Conservation (phyloP, 495 filamentous ascomycete genomes). For the Podospora conica region DNA sequence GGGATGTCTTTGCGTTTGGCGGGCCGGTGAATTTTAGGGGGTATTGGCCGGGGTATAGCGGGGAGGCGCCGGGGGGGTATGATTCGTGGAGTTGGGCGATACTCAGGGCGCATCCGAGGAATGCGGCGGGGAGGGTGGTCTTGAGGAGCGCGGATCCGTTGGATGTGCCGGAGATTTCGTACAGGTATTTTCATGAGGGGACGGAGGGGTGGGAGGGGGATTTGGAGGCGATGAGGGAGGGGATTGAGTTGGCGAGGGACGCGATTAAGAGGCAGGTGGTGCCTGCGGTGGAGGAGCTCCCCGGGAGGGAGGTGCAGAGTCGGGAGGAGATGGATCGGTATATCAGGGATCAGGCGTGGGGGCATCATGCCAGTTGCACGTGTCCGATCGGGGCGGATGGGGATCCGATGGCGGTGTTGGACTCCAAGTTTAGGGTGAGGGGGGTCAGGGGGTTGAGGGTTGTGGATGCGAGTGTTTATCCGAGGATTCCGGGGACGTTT, state of each 20-base stretch:
- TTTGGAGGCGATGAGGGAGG: slow-evolving; percentile 45
- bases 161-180: slow-evolving; percentile 48
- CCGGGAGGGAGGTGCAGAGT: slow-evolving; percentile 35
- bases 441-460: slow-evolving; percentile 53
- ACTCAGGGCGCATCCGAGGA: slow-evolving; percentile 48
- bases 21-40: slow-evolving; percentile 48
- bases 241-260: slow-evolving; percentile 38
- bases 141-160: slow-evolving; percentile 47
- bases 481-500: slow-evolving; percentile 52
- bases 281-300: slow-evolving; percentile 42
- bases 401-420: slow-evolving; percentile 53
- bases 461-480: slow-evolving; percentile 54
- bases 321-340: slow-evolving; percentile 41
- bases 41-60: slow-evolving; percentile 50
- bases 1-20: slow-evolving; percentile 50
- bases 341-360: slow-evolving; percentile 49
- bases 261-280: slow-evolving; percentile 34
- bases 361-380: slow-evolving; percentile 55
- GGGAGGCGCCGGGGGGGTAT: slow-evolving; percentile 25
- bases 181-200: slow-evolving; percentile 48
- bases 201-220: slow-evolving; percentile 26
- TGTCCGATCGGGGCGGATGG: slow-evolving; percentile 50
- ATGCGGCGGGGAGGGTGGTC: slow-evolving; percentile 46
- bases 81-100: slow-evolving; percentile 45
- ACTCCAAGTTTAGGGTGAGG: slow-evolving; percentile 52